Evolutionary conservation across 2,329 filamentous ascomycete genomes (phyloP).

Genomic region (Thelonectria olida): DNA sequence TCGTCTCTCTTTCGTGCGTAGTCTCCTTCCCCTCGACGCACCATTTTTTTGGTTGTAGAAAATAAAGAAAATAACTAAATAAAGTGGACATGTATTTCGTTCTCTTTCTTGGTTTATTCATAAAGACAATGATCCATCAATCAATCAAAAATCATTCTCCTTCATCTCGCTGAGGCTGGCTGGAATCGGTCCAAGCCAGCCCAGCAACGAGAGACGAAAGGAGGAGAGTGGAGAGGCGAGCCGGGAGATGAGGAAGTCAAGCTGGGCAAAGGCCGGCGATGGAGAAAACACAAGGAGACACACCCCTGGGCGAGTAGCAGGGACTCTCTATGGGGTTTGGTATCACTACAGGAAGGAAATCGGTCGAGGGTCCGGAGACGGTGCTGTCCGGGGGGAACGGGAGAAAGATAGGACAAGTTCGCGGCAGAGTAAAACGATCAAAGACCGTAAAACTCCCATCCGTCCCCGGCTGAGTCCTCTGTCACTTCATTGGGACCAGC

Average conservation of each 20-base stretch:
- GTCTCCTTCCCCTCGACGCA: neutral
- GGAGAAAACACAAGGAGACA: constrained; percentile 23
- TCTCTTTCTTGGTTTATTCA: constrained; percentile 24
- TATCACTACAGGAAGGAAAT: constrained; percentile 45
- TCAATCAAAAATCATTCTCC: constrained; percentile 9
- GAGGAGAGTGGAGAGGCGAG: neutral
- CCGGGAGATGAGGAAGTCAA: constrained; percentile 2
- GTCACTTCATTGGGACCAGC: constrained; percentile 39
- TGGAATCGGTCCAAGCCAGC: constrained; percentile 6
- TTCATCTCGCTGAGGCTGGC: constrained; percentile 3
- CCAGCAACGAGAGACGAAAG: neutral
- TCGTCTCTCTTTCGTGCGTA: neutral
- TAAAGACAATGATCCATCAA: constrained; percentile 21
- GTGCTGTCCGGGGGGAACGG: constrained; percentile 2
- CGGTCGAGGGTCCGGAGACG: constrained; percentile 19
- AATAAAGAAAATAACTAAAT: neutral
- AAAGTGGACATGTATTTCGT: constrained; percentile 18
- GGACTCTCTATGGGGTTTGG: constrained; percentile 43
- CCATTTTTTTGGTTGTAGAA: constrained; percentile 8
- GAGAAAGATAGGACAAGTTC: constrained; percentile 2
- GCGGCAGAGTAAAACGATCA: constrained; percentile 40
- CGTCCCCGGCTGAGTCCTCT: constrained; percentile 54
- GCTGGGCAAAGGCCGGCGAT: constrained; percentile 8
- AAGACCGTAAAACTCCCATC: constrained; percentile 74
- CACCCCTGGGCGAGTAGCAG: constrained; percentile 25